Evolutionary conservation across 164 flowering plant genomes (phyloP).

Genomic region (Tetracentron sinense): DNA sequence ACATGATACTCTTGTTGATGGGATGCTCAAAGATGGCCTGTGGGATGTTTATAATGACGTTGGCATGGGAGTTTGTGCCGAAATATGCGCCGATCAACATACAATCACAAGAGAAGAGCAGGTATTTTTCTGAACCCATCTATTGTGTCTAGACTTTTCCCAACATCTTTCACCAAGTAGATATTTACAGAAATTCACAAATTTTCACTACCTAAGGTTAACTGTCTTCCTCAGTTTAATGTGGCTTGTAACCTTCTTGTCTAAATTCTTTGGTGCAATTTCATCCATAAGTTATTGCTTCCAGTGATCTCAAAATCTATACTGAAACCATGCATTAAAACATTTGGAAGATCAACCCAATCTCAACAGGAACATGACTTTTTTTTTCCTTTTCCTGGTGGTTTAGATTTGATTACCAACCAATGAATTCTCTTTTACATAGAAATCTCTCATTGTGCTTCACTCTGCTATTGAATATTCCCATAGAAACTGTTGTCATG

Average conservation of each 20-base stretch:
- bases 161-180: background rate
- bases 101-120: slow-evolving; percentile 62
- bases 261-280: background rate
- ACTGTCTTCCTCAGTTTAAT: background rate
- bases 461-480: no score
- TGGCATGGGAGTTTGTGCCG: slow-evolving; percentile 74
- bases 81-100: slow-evolving; percentile 59
- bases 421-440: no score
- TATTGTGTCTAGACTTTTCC: background rate
- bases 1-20: slow-evolving; percentile 72
- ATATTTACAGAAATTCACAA: background rate
- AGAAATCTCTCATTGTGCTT: no score
- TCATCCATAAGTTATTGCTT: background rate
- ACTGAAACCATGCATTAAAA: background rate
- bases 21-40: slow-evolving; percentile 75
- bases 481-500: no score
- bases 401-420: no score
- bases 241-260: background rate
- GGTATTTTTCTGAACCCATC: slow-evolving; percentile 31
- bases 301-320: background rate
- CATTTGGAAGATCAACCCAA: background rate
- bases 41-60: slow-evolving; percentile 76
- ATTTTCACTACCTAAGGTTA: background rate
- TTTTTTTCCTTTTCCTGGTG: background rate
- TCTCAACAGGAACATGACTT: background rate